Conservation (phyloP, 129 eudicot species). For the Ambrosia artemisiifolia region DNA sequence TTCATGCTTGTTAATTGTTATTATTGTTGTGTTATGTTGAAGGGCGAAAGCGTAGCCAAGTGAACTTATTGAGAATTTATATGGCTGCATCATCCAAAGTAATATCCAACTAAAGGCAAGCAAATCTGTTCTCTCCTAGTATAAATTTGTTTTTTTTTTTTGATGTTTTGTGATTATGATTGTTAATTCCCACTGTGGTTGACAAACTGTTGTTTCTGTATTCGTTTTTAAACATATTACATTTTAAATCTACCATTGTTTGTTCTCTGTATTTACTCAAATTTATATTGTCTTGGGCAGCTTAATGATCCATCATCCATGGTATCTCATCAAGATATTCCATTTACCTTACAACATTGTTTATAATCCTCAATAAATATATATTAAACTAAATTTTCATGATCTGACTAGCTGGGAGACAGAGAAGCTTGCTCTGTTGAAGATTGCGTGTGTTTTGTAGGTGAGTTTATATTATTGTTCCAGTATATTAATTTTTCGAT, state of each 20-base stretch:
- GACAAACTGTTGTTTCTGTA: background rate
- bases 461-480: conserved; percentile 33
- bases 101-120: conserved; percentile 41
- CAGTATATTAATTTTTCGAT: background rate
- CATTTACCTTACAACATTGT: background rate
- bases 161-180: background rate
- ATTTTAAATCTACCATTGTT: background rate
- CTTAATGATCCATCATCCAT: background rate
- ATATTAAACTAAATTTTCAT: background rate
- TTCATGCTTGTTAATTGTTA: background rate
- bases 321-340: background rate
- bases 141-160: too few relatives aligned
- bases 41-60: conserved; percentile 74
- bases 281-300: background rate
- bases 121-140: background rate
- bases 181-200: background rate
- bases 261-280: background rate
- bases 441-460: conserved; percentile 35
- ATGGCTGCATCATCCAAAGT: conserved; percentile 46
- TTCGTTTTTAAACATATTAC: background rate
- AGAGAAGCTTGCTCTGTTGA: conserved; percentile 38
- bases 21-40: conserved; percentile 15
- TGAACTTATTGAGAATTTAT: conserved; percentile 48
- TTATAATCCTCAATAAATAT: background rate
- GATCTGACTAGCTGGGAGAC: too few relatives aligned